A percentile compares a stretch with the other conserved stretches of the same genome.
Conservation (phyloP, 352 stramenopile species). For the Thalassiosira sp. region DNA sequence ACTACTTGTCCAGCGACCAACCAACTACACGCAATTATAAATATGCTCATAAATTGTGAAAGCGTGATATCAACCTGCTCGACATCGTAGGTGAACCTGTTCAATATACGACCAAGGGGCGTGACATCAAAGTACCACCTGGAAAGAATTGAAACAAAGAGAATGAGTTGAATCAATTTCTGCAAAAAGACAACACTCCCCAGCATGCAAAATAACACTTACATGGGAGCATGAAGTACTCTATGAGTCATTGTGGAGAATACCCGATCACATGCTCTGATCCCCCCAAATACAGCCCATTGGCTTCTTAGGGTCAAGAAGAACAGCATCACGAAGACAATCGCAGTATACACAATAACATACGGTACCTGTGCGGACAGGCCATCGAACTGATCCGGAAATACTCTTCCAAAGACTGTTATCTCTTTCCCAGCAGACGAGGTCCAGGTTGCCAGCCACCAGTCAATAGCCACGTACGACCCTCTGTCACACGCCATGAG, state of each 20-base stretch:
- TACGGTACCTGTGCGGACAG: constrained; percentile 64
- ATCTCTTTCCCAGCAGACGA: constrained; percentile 42
- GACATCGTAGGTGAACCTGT: constrained; percentile 84
- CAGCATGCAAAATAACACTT: too few species aligned
- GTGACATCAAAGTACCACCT: constrained; percentile 81
- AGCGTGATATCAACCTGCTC: constrained; percentile 84
- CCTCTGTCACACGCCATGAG: constrained; percentile 76
- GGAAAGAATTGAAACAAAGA: too few species aligned
- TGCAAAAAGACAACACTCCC: too few species aligned
- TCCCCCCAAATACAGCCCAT: constrained; percentile 68
- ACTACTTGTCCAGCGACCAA: constrained; percentile 72
- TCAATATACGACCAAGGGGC: constrained; percentile 84
- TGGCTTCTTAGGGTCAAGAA: constrained; percentile 54
- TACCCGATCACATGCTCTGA: constrained; percentile 55
- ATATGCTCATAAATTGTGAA: constrained; percentile 74
- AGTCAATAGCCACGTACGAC: constrained; percentile 78
- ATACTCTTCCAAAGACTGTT: constrained; percentile 55
- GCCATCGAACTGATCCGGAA: constrained; percentile 65
- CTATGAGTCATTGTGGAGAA: constrained; percentile 66
- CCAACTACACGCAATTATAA: constrained; percentile 80
- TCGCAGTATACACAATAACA: constrained; percentile 54
- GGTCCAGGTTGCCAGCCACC: constrained; percentile 79
- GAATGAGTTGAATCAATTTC: too few species aligned
- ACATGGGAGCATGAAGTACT: constrained; percentile 65
- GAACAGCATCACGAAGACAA: constrained; percentile 58